Evolutionary conservation across 1,139 yeast species (phyloP).

Genomic region (Dujonia santamariae): DNA sequence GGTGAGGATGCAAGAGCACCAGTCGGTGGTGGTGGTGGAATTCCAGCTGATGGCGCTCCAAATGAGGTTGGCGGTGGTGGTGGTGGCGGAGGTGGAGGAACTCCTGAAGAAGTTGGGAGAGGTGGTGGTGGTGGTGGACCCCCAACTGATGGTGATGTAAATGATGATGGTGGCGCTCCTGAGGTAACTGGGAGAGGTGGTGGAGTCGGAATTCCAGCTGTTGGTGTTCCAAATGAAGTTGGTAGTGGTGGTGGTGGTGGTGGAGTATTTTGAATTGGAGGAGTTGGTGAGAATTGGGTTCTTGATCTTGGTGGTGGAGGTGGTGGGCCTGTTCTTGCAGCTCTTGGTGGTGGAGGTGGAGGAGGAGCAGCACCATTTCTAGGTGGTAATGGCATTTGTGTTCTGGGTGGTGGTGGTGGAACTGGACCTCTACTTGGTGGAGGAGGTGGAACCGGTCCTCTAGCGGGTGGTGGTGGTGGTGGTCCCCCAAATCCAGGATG

Average conservation of each 20-base stretch:
- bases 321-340: slow-evolving; percentile 20
- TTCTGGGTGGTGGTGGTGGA: slow-evolving; percentile 12
- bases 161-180: slow-evolving; percentile 26
- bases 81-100: slow-evolving; percentile 33
- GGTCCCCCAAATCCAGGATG: slow-evolving; percentile 14
- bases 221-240: slow-evolving; percentile 14
- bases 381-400: slow-evolving; percentile 30
- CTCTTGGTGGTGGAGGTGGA: slow-evolving; percentile 24
- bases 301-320: slow-evolving; percentile 22
- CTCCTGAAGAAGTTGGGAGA: slow-evolving; percentile 22
- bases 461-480: slow-evolving; percentile 18
- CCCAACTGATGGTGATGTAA: slow-evolving; percentile 14
- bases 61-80: slow-evolving; percentile 22
- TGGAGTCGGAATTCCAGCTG: slow-evolving; percentile 14
- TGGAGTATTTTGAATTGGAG: slow-evolving; percentile 15
- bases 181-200: slow-evolving; percentile 11
- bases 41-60: slow-evolving; percentile 13
- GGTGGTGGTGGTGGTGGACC: slow-evolving; percentile 20
- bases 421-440: slow-evolving; percentile 18
- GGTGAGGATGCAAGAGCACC: slow-evolving; percentile 17
- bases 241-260: slow-evolving; percentile 22
- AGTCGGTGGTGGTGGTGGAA: slow-evolving; percentile 28
- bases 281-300: slow-evolving; percentile 17
- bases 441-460: slow-evolving; percentile 26
- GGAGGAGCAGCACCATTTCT: slow-evolving; percentile 19